A percentile compares a stretch with the other conserved stretches of the same genome.
Evolutionary conservation across 2,329 filamentous ascomycete genomes (phyloP).

Genomic region (Sphaerulina musiva): DNA sequence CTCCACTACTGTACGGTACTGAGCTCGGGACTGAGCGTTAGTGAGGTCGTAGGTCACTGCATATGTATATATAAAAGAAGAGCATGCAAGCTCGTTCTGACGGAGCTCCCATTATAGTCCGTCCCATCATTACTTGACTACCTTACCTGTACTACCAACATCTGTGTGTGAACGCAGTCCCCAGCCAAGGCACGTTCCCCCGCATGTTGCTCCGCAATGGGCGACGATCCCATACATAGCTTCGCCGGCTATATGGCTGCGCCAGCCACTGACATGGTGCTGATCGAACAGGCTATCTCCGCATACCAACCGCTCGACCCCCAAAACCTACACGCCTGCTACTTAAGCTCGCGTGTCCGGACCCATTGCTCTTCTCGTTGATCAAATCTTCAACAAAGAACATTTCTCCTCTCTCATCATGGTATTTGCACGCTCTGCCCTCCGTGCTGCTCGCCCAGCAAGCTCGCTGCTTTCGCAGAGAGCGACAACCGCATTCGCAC

Average conservation of each 20-base stretch:
- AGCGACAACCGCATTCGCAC: slow-evolving; percentile 35
- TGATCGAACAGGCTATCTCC: slow-evolving; percentile 10
- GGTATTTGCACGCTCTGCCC: slow-evolving; percentile 58
- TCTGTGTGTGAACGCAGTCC: background rate
- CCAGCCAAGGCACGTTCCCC: slow-evolving; percentile 9
- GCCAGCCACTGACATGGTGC: slow-evolving; percentile 12
- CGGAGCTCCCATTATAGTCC: background rate
- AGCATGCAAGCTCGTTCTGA: background rate
- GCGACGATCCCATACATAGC: slow-evolving; percentile 3
- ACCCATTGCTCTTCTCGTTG: background rate
- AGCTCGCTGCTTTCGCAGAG: slow-evolving; percentile 42
- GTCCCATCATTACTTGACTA: background rate
- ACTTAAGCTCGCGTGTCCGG: slow-evolving; percentile 8
- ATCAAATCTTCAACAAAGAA: background rate
- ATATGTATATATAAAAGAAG: background rate
- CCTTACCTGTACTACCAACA: background rate
- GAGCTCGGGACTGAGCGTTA: background rate
- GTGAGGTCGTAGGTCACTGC: too few relatives aligned
- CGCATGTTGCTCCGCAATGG: slow-evolving; percentile 11
- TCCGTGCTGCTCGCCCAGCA: slow-evolving; percentile 52
- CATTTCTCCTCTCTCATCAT: slow-evolving; percentile 37
- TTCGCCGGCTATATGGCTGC: slow-evolving; percentile 3
- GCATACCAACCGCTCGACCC: slow-evolving; percentile 1
- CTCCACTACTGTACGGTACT: slow-evolving; percentile 1
- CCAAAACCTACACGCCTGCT: slow-evolving; percentile 5